Conservation (phyloP, 306 rosid species). For the Ormosia semicastrata region DNA sequence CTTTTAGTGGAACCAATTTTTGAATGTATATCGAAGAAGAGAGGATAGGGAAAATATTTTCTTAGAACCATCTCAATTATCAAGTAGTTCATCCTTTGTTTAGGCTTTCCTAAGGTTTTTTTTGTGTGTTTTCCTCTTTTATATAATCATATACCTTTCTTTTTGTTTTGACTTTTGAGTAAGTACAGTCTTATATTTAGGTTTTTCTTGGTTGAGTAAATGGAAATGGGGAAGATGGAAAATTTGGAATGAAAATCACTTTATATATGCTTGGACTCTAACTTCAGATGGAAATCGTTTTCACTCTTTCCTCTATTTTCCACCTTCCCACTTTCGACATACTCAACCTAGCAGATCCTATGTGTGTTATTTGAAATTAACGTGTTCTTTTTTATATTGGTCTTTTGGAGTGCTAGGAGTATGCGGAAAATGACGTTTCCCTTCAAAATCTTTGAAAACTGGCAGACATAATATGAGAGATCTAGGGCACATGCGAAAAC, state of each 20-base stretch:
- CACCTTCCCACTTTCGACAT: background rate
- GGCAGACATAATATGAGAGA: conserved; percentile 6
- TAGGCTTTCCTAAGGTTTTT: background rate
- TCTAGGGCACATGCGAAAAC: background rate
- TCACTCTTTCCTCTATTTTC: background rate
- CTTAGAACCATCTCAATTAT: conserved; percentile 6
- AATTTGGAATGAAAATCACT: background rate
- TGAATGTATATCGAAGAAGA: background rate
- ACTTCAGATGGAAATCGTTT: background rate
- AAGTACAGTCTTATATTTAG: background rate
- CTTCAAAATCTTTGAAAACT: background rate
- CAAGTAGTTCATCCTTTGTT: background rate
- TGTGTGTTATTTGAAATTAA: background rate
- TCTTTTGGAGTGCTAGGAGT: background rate
- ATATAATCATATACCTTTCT: background rate
- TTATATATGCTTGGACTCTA: background rate
- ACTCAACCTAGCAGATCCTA: background rate
- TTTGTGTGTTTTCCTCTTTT: background rate
- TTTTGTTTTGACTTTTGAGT: background rate
- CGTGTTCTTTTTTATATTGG: background rate
- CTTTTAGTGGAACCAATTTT: background rate
- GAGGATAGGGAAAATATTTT: background rate
- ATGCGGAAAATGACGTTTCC: background rate
- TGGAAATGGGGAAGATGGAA: background rate
- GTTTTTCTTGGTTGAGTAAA: background rate